A percentile compares a stretch with the other conserved stretches of the same genome.
These are phyloP conservation scores for Edaphochlamys debaryana DNA, from an alignment of 139 green algal species.

Conservation along the genomic window DNA sequence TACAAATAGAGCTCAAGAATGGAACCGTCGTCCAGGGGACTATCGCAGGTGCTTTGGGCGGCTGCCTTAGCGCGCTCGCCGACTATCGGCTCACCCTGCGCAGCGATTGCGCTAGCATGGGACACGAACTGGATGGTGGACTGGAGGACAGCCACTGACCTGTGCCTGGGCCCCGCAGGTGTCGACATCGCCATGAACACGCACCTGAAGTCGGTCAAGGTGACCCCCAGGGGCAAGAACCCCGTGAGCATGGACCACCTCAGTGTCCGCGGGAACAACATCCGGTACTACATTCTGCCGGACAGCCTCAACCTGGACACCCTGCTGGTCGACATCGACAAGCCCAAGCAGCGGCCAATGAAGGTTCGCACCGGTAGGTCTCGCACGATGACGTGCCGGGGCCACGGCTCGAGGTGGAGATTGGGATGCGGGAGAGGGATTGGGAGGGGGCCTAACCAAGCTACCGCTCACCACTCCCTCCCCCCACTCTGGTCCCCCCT, in stretches of 20 bases:
- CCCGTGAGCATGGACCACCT: conserved; percentile 90
- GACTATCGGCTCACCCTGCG: no score
- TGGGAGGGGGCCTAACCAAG: neutral
- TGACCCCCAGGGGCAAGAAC: conserved; percentile 93
- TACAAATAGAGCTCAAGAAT: conserved; percentile 99
- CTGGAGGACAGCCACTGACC: no score
- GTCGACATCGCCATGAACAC: conserved; percentile 99
- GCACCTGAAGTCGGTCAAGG: conserved; percentile 96
- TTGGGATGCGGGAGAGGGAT: neutral
- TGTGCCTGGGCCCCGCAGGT: no score
- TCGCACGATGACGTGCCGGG: no score
- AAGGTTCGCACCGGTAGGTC: conserved; percentile 44
- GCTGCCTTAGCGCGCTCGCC: no score
- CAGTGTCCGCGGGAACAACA: conserved; percentile 89
- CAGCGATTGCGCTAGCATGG: no score
- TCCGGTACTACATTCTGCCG: conserved; percentile 97
- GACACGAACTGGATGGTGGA: no score
- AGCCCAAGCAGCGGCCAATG: conserved; percentile 92
- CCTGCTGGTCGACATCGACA: conserved; percentile 96
- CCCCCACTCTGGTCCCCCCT: neutral
- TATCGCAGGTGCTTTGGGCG: conserved; percentile 80
- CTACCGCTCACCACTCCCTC: neutral
- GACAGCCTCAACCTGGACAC: conserved; percentile 99
- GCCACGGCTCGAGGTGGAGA: neutral
- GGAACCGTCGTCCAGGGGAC: conserved; percentile 95